Conservation (phyloP, 2,329 filamentous ascomycete species). For the Alternaria triticimaculans region DNA sequence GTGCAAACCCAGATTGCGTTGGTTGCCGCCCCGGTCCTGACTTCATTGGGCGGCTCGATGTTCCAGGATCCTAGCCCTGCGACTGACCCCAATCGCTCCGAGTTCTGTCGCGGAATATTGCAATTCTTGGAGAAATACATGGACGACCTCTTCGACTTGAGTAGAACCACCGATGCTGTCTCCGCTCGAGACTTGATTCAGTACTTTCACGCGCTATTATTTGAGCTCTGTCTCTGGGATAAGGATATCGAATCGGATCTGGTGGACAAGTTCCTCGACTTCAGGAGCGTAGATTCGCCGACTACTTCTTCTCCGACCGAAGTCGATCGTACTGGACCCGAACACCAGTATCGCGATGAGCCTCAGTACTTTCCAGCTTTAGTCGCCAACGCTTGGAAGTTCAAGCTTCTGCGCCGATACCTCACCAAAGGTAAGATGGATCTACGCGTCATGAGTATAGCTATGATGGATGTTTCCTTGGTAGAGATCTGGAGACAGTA, state of each 20-base stretch:
- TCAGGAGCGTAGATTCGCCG: conserved; percentile 31
- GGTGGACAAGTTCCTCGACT: conserved; percentile 33
- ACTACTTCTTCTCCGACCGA: conserved; percentile 17
- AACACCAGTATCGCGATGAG: conserved; percentile 28
- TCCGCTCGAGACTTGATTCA: conserved; percentile 35
- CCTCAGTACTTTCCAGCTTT: conserved; percentile 56
- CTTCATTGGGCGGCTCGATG: conserved; percentile 32
- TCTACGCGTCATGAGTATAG: conserved; percentile 78
- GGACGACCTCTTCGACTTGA: conserved; percentile 35
- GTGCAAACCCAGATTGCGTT: conserved; percentile 27
- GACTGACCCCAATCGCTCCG: conserved; percentile 17
- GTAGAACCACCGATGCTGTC: conserved; percentile 33
- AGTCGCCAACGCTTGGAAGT: conserved; percentile 70
- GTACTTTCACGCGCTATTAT: conserved; percentile 28
- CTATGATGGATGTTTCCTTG: conserved; percentile 74
- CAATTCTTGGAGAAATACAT: conserved; percentile 39
- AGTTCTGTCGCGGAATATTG: conserved; percentile 30
- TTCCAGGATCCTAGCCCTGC: conserved; percentile 13
- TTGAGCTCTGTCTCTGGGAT: conserved; percentile 39
- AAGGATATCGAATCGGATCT: conserved; percentile 30
- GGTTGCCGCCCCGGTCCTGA: conserved; percentile 25
- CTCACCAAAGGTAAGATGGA: conserved; percentile 90
- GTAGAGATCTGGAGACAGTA: conserved; percentile 64
- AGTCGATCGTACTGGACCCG: neutral
- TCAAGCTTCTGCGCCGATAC: conserved; percentile 72